Percentiles rank a stretch among this genome's conserved stretches.
Conservation (phyloP, 345 rosid genomes). For the Angophora floribunda region DNA sequence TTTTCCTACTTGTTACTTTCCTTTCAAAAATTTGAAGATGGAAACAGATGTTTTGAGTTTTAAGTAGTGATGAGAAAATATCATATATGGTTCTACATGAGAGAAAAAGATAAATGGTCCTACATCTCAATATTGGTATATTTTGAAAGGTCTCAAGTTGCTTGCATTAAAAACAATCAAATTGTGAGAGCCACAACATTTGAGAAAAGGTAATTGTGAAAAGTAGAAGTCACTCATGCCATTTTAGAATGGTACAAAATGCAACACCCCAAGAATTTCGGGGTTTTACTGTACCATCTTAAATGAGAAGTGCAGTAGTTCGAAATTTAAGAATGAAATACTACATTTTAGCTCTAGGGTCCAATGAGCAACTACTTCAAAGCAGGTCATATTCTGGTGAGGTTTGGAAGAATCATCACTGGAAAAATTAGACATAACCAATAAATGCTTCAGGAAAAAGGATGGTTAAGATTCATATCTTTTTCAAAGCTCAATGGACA, state of each 20-base stretch:
- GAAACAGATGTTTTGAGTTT: background rate
- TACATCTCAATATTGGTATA: background rate
- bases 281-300: background rate
- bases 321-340: background rate
- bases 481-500: background rate
- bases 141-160: background rate
- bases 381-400: background rate
- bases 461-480: background rate
- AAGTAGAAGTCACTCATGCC: background rate
- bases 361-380: background rate
- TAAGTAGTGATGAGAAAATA: background rate
- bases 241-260: background rate
- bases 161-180: background rate
- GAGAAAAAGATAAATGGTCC: background rate
- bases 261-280: background rate
- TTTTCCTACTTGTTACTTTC: background rate
- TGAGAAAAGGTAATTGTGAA: background rate
- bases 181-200: background rate
- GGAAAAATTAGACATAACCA: background rate
- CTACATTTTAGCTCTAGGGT: background rate
- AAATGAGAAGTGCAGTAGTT: background rate
- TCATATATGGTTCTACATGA: background rate
- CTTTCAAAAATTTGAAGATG: background rate
- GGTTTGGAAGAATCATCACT: background rate
- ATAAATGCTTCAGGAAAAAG: background rate